Percentiles rank a stretch among this genome's conserved stretches.
phyloP scores from a whole-genome alignment of 2,329 filamentous ascomycete species.

The Xylaria sp. region DNA sequence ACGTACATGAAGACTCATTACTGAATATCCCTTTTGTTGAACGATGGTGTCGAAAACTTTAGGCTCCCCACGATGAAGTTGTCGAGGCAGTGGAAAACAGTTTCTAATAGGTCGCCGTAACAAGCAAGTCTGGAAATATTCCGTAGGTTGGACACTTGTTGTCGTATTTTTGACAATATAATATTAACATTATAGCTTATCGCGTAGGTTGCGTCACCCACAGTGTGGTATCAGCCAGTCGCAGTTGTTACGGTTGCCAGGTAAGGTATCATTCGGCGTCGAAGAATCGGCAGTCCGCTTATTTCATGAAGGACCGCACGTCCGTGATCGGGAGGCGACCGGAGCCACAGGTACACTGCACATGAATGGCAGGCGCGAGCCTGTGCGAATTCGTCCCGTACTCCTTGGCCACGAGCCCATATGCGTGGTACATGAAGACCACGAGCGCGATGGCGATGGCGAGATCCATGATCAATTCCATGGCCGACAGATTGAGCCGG shows the following conservation, averaged over 20 bases:
- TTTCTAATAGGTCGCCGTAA: not conserved
- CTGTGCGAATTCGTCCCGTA: not conserved
- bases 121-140: not conserved
- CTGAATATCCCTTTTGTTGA: constrained; percentile 23
- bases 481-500: not conserved
- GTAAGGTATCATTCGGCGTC: not conserved
- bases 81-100: not conserved
- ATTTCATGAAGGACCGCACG: not conserved
- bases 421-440: not conserved
- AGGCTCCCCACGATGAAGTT: not conserved
- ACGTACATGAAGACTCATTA: constrained; percentile 33
- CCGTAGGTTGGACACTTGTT: not conserved
- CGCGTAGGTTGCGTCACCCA: no score
- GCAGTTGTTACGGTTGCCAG: not conserved
- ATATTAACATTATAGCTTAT: not conserved
- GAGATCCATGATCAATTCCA: not conserved
- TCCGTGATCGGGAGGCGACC: not conserved
- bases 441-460: not conserved
- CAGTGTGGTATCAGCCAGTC: not conserved
- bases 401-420: not conserved
- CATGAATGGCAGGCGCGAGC: not conserved
- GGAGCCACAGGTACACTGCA: not conserved
- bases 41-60: no score
- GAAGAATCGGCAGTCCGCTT: not conserved
- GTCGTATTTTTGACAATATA: no score